Evolutionary conservation across 164 flowering plant genomes (phyloP).

Genomic region (Echeveria elegans): DNA sequence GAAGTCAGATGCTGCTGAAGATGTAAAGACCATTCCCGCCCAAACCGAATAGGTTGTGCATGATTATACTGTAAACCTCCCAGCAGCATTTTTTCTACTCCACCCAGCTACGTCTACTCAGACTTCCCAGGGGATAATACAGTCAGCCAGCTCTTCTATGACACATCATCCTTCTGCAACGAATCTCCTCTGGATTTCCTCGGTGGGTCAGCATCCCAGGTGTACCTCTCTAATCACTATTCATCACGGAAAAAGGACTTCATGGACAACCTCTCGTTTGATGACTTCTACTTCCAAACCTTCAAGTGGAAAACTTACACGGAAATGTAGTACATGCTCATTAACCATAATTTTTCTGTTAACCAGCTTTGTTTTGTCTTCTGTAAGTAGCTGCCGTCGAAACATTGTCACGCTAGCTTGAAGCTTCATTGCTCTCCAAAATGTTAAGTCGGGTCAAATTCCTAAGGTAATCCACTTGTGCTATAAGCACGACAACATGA

Average conservation of each 20-base stretch:
- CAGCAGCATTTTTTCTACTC: neutral
- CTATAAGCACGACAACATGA: too few relatives aligned
- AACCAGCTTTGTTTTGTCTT: neutral
- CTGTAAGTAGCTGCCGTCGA: neutral
- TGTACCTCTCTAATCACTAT: neutral
- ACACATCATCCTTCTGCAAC: slow-evolving; percentile 6
- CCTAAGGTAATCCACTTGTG: too few relatives aligned
- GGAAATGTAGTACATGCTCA: neutral
- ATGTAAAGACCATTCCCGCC: neutral
- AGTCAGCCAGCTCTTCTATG: slow-evolving; percentile 1
- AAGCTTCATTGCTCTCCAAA: too few relatives aligned
- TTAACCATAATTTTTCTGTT: neutral
- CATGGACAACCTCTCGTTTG: neutral
- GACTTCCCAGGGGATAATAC: neutral
- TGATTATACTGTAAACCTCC: neutral
- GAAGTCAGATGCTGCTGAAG: neutral
- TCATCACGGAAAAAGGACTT: neutral
- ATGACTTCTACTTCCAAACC: slow-evolving; percentile 1
- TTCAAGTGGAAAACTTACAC: neutral
- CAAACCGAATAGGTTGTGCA: neutral
- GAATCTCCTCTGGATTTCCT: slow-evolving; percentile 7
- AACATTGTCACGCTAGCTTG: neutral
- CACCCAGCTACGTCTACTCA: neutral
- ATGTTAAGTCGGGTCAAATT: too few relatives aligned
- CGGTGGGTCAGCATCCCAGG: neutral